Percentiles rank a stretch among this genome's conserved stretches.
Evolutionary conservation across 140 eudicot species (phyloP).

Genomic region (Bidens hawaiensis): DNA sequence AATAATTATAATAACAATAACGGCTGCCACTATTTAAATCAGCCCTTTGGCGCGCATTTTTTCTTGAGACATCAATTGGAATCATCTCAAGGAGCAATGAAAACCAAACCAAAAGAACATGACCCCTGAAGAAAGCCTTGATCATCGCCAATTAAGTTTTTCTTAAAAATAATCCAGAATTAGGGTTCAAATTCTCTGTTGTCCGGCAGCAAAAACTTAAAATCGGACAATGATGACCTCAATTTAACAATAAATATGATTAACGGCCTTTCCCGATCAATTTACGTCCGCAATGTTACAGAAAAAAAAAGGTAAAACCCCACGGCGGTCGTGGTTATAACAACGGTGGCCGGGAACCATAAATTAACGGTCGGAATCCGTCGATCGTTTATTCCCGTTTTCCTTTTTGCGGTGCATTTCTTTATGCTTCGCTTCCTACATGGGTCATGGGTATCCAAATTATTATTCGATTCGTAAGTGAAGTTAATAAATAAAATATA

Average conservation of each 20-base stretch:
- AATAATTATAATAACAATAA: slow-evolving; percentile 27
- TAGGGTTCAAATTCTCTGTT: not conserved
- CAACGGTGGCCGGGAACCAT: slow-evolving; percentile 4
- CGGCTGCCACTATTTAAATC: slow-evolving; percentile 23
- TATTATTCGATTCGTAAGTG: no score
- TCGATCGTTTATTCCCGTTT: slow-evolving; percentile 6
- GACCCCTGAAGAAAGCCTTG: slow-evolving; percentile 14
- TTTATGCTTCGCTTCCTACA: no score
- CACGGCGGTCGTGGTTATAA: slow-evolving; percentile 7
- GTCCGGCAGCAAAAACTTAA: not conserved
- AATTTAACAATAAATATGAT: not conserved
- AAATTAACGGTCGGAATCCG: slow-evolving; percentile 2
- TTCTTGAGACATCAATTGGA: slow-evolving; percentile 34
- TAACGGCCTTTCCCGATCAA: no score
- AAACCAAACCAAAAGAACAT: slow-evolving; percentile 9
- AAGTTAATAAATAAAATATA: no score
- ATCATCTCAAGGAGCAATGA: slow-evolving; percentile 27
- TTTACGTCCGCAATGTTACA: no score
- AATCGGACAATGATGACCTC: not conserved
- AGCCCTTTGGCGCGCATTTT: slow-evolving; percentile 47
- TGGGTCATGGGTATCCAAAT: no score
- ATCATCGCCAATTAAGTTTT: slow-evolving; percentile 24
- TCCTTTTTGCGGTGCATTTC: not conserved
- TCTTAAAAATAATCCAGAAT: slow-evolving; percentile 8
- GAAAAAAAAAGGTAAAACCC: not conserved